Evolutionary conservation across 768 basidiomycete genomes (phyloP).

Genomic region (Pholiota molesta): DNA sequence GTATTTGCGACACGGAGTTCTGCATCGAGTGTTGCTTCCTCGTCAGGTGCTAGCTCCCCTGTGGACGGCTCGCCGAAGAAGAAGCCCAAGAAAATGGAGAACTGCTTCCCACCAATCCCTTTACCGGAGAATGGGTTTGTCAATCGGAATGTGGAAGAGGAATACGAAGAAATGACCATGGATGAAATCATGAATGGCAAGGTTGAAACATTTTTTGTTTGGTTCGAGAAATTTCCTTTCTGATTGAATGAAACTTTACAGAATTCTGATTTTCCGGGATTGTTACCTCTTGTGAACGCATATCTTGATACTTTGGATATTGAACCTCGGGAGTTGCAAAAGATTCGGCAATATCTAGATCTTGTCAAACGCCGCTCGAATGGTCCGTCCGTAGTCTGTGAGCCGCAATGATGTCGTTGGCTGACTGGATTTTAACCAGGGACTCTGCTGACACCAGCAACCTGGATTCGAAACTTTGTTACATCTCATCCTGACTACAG

Average conservation of each 20-base stretch:
- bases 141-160: constrained; percentile 62
- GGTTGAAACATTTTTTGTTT: constrained; percentile 39
- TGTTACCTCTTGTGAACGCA: constrained; percentile 77
- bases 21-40: constrained; percentile 49
- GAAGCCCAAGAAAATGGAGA: constrained; percentile 70
- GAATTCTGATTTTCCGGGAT: constrained; percentile 73
- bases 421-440: constrained; percentile 45
- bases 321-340: constrained; percentile 55
- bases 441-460: constrained; percentile 80
- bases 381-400: constrained; percentile 61
- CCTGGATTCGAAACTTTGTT: constrained; percentile 94
- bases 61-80: constrained; percentile 34
- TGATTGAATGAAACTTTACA: constrained; percentile 25
- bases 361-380: constrained; percentile 78
- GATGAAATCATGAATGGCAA: constrained; percentile 95
- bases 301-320: constrained; percentile 90
- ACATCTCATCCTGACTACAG: constrained; percentile 90
- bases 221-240: constrained; percentile 1
- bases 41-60: constrained; percentile 44
- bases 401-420: background rate
- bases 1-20: constrained; percentile 62
- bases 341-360: constrained; percentile 78
- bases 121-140: constrained; percentile 46
- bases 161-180: constrained; percentile 92
- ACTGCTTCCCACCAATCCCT: constrained; percentile 72